Percentiles rank a stretch among this genome's conserved stretches.
Evolutionary conservation across 2,329 filamentous ascomycete genomes (phyloP).

Genomic region (Aspergillus chevalieri): DNA sequence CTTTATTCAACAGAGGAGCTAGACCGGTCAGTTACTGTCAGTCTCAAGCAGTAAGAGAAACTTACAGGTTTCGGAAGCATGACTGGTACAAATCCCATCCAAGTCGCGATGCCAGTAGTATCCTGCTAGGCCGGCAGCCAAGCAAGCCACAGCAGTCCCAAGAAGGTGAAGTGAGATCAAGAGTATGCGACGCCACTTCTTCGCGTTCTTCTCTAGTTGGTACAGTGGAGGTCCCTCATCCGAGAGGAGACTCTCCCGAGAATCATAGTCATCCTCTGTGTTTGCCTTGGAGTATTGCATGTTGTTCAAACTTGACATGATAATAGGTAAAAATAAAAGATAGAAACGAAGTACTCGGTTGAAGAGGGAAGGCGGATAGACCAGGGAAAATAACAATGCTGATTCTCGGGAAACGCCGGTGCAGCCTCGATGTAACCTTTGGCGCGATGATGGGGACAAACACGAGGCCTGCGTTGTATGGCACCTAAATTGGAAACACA

Average conservation of each 20-base stretch:
- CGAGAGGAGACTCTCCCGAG: conserved; percentile 8
- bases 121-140: conserved; percentile 10
- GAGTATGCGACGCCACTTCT: background rate
- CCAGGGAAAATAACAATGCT: background rate
- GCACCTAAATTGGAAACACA: too few relatives aligned
- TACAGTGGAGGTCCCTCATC: conserved; percentile 10
- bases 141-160: conserved; percentile 5
- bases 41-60: background rate
- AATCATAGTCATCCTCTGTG: conserved; percentile 4
- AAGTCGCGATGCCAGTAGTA: conserved; percentile 17
- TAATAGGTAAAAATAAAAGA: background rate
- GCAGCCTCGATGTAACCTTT: background rate
- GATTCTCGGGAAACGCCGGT: background rate
- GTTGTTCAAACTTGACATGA: background rate
- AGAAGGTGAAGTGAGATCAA: conserved; percentile 3
- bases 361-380: background rate
- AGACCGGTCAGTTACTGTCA: background rate
- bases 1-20: conserved; percentile 35
- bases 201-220: background rate
- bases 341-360: background rate
- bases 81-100: conserved; percentile 7
- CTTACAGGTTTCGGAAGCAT: conserved; percentile 20
- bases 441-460: too few relatives aligned
- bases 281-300: conserved; percentile 3
- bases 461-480: too few relatives aligned